These are phyloP conservation scores for Melampsora larici-populina DNA, from an alignment of 1,284 basidiomycete genomes.

Conservation along the genomic window DNA sequence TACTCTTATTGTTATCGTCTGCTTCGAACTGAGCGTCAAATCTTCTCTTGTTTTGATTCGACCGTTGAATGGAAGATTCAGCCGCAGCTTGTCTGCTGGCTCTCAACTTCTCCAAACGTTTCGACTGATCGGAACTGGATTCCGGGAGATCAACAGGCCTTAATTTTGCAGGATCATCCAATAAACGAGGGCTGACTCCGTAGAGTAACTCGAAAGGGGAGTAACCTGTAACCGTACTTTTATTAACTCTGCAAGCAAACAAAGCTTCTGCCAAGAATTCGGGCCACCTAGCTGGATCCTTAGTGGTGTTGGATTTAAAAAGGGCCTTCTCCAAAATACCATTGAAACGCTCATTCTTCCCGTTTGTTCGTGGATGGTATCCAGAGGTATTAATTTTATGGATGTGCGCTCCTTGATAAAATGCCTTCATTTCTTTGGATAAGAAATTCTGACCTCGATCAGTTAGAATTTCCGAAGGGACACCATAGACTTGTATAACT, in stretches of 20 bases:
- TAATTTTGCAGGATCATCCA: not conserved
- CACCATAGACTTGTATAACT: no score
- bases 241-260: not conserved
- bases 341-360: constrained; percentile 26
- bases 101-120: not conserved
- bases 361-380: no score
- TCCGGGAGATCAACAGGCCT: not conserved
- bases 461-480: not conserved
- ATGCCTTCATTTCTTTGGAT: not conserved
- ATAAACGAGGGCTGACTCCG: not conserved
- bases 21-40: not conserved
- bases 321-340: constrained; percentile 1
- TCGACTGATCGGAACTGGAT: not conserved
- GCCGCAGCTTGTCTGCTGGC: not conserved
- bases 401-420: not conserved
- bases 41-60: not conserved
- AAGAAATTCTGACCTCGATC: constrained; percentile 5
- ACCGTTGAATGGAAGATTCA: not conserved
- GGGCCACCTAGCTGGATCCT: not conserved
- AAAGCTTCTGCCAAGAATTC: not conserved
- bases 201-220: constrained; percentile 1
- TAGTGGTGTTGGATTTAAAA: no score
- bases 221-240: not conserved
- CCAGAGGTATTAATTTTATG: constrained; percentile 1
- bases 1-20: no score